Conservation (phyloP, 2,329 filamentous ascomycete species). For the Nemania sp. region DNA sequence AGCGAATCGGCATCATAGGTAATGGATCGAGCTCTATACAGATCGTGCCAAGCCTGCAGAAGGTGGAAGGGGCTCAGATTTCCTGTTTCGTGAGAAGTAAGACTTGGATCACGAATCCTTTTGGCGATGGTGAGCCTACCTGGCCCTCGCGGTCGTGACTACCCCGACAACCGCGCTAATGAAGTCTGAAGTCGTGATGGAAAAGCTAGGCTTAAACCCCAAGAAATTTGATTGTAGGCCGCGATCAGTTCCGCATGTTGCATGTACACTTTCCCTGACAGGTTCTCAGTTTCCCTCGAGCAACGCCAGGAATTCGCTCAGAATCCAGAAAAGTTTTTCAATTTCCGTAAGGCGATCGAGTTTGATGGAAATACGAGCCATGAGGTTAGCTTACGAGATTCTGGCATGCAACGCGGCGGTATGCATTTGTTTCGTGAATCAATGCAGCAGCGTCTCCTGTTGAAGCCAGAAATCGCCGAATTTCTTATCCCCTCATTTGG, state of each 20-base stretch:
- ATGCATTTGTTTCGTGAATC: constrained; percentile 50
- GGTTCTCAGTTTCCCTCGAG: constrained; percentile 53
- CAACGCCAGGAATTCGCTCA: constrained; percentile 53
- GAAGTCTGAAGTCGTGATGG: constrained; percentile 52
- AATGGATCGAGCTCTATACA: constrained; percentile 66
- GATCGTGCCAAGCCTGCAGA: constrained; percentile 63
- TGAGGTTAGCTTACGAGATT: constrained; percentile 55
- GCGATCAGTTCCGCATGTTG: not conserved
- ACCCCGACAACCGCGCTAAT: not conserved
- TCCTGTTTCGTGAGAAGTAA: constrained; percentile 62
- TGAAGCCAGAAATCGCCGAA: constrained; percentile 59
- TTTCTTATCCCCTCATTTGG: constrained; percentile 59
- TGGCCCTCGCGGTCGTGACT: not conserved
- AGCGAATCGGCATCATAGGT: constrained; percentile 64
- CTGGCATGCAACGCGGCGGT: constrained; percentile 52
- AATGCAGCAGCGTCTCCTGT: constrained; percentile 57
- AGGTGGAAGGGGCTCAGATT: constrained; percentile 55
- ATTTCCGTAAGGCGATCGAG: constrained; percentile 60
- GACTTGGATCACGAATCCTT: constrained; percentile 63
- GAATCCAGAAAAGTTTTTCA: constrained; percentile 54
- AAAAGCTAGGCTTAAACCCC: constrained; percentile 57
- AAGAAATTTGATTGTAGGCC: constrained; percentile 54
- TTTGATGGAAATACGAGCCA: constrained; percentile 58
- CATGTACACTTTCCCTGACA: not conserved
- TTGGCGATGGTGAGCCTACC: constrained; percentile 56